These are phyloP conservation scores for Agapanthus africanus DNA, from an alignment of 106 monocot species.

Conservation along the genomic window DNA sequence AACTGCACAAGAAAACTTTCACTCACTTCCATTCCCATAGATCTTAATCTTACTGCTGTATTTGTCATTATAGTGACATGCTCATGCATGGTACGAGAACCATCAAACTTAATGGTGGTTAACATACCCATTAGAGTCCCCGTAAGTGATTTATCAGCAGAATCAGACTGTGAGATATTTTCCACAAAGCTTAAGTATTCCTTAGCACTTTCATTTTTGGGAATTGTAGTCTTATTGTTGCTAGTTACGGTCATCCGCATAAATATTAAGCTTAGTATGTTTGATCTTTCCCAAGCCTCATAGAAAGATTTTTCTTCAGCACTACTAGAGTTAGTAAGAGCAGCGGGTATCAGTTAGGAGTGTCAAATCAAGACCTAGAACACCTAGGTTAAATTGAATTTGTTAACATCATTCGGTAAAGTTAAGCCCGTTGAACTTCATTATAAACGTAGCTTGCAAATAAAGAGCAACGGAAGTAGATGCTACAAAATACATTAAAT, in stretches of 20 bases:
- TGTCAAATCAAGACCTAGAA: constrained; percentile 5
- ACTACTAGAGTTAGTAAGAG: not conserved
- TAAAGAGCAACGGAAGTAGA: not conserved
- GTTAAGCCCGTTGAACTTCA: not conserved
- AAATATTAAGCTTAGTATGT: constrained; percentile 14
- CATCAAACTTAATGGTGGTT: constrained; percentile 18
- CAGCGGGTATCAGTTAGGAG: not conserved
- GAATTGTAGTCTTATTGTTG: not conserved
- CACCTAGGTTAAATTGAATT: constrained; percentile 6
- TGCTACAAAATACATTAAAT: not conserved
- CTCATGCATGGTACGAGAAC: constrained; percentile 9
- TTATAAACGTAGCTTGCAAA: not conserved
- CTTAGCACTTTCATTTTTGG: constrained; percentile 4
- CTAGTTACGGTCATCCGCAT: constrained; percentile 6
- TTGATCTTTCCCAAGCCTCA: constrained; percentile 9
- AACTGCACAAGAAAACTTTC: constrained; percentile 12
- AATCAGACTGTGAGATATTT: not conserved
- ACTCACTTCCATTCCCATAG: not conserved
- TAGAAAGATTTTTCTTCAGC: not conserved
- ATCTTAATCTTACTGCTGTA: constrained; percentile 7
- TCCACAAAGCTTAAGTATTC: not conserved
- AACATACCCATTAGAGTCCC: constrained; percentile 7
- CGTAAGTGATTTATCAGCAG: constrained; percentile 12
- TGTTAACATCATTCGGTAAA: not conserved
- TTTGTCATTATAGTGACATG: constrained; percentile 13